These are phyloP conservation scores for Xylaria castorea DNA, from an alignment of 495 filamentous ascomycete species.

Conservation along the genomic window DNA sequence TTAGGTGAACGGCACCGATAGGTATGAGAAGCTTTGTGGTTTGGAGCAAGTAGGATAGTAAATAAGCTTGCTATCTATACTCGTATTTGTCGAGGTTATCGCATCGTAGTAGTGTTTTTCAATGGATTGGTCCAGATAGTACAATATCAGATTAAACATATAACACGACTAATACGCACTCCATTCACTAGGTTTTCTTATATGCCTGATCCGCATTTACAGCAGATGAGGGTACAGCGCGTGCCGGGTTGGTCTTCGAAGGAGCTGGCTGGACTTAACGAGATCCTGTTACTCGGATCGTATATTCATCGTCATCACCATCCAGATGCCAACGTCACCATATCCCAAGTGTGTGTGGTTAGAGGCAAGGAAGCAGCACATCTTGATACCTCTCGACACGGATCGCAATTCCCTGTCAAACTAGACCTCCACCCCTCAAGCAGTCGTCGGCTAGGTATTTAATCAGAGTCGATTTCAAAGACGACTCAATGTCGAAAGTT, in stretches of 20 bases:
- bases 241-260: not conserved
- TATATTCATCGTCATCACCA: not conserved
- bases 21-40: not conserved
- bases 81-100: not conserved
- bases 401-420: not conserved
- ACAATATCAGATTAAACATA: not conserved
- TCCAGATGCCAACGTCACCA: not conserved
- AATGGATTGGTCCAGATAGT: not conserved
- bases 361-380: not conserved
- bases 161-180: not conserved
- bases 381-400: too few relatives aligned
- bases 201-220: not conserved
- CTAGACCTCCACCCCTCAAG: not conserved
- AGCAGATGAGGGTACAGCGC: not conserved
- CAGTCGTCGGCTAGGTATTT: not conserved
- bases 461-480: not conserved
- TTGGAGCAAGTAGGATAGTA: not conserved
- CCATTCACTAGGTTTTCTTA: not conserved
- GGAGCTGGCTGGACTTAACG: not conserved
- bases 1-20: not conserved
- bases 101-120: not conserved
- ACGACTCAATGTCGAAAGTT: not conserved
- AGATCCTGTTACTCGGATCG: not conserved
- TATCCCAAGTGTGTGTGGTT: not conserved
- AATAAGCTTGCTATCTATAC: not conserved